phyloP scores from a whole-genome alignment of 2,329 filamentous ascomycete species.

The Venturia aucupariae region DNA sequence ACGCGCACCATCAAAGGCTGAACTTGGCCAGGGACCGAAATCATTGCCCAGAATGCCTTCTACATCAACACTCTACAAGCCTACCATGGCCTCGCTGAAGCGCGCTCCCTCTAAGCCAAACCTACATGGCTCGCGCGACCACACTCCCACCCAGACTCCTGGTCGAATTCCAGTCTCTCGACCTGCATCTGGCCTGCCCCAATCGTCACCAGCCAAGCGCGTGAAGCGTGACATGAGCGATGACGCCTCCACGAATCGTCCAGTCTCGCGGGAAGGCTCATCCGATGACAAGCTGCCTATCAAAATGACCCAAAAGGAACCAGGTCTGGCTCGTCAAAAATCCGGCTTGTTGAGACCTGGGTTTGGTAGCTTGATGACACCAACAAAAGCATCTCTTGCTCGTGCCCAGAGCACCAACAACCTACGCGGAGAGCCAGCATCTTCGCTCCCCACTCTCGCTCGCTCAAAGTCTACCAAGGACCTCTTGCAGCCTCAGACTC shows the following conservation, averaged over 20 bases:
- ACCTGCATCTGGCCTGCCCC: conserved; percentile 15
- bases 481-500: conserved; percentile 15
- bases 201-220: conserved; percentile 40
- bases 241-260: conserved; percentile 58
- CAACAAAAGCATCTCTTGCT: conserved; percentile 65
- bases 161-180: not conserved
- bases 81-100: conserved; percentile 35
- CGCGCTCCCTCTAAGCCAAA: conserved; percentile 47
- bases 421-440: conserved; percentile 22
- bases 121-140: not conserved
- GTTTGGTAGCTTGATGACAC: conserved; percentile 52
- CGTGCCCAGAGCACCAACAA: conserved; percentile 49
- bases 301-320: conserved; percentile 43
- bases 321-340: conserved; percentile 27
- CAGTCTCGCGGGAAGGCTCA: conserved; percentile 42
- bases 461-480: conserved; percentile 41
- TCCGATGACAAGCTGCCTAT: conserved; percentile 24
- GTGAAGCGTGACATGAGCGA: conserved; percentile 57
- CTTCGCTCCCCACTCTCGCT: conserved; percentile 42
- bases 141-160: not conserved
- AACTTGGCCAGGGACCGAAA: conserved; percentile 18
- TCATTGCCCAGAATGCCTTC: not conserved
- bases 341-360: conserved; percentile 40
- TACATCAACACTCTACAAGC: conserved; percentile 6
- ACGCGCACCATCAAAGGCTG: conserved; percentile 27